phyloP scores from a whole-genome alignment of 2,329 filamentous ascomycete species.

The Colletotrichum siamense region DNA sequence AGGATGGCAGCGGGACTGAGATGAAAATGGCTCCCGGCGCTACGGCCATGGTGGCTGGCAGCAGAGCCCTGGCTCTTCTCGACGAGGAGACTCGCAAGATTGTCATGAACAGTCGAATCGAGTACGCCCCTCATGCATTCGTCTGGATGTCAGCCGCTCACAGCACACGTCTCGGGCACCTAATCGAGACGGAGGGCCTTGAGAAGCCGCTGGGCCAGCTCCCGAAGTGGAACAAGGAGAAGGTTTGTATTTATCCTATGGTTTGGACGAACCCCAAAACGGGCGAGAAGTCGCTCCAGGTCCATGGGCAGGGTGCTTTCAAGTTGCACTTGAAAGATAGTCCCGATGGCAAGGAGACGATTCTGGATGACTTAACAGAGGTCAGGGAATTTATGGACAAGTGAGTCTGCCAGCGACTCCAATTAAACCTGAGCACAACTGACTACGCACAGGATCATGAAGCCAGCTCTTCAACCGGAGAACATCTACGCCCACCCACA shows the following conservation, averaged over 20 bases:
- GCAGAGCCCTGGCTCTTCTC: slow-evolving; percentile 45
- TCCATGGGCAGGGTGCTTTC: not conserved
- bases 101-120: slow-evolving; percentile 49
- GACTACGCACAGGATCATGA: not conserved
- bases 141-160: slow-evolving; percentile 47
- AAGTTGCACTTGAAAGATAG: not conserved
- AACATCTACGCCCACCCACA: not conserved
- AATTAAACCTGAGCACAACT: fast-evolving
- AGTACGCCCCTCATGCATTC: slow-evolving; percentile 51
- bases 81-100: slow-evolving; percentile 42
- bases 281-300: not conserved
- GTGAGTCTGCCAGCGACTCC: not conserved
- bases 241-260: not conserved
- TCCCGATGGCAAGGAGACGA: not conserved
- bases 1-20: slow-evolving; percentile 42
- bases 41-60: slow-evolving; percentile 48
- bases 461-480: not conserved
- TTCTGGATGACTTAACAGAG: not conserved
- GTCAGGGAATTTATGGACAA: not conserved
- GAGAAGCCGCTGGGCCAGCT: not conserved
- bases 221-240: not conserved
- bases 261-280: not conserved
- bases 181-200: not conserved
- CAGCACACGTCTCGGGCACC: slow-evolving; percentile 42
- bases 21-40: slow-evolving; percentile 48